Percentiles rank a stretch among this genome's conserved stretches.
Evolutionary conservation across 306 rosid genomes (phyloP).

Genomic region (Argentina anserina): DNA sequence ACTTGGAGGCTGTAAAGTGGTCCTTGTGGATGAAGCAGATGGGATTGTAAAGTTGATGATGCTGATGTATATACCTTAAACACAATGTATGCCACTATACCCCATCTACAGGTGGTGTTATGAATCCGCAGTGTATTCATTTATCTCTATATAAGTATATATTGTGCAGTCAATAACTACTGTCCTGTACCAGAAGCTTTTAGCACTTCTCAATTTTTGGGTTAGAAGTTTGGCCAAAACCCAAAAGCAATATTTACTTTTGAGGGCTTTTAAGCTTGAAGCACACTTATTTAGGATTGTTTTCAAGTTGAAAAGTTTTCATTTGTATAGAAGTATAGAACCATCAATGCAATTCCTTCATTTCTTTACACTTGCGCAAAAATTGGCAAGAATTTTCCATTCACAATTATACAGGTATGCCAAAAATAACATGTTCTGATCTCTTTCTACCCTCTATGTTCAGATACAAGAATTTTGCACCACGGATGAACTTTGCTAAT

Average conservation of each 20-base stretch:
- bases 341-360: neutral
- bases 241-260: neutral
- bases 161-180: neutral
- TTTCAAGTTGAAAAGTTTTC: neutral
- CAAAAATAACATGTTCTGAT: neutral
- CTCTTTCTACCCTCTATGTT: neutral
- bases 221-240: neutral
- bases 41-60: slow-evolving; percentile 41
- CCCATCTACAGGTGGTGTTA: neutral
- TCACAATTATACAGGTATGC: slow-evolving; percentile 9
- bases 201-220: no score
- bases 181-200: neutral
- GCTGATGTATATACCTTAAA: slow-evolving; percentile 14
- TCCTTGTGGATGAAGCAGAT: slow-evolving; percentile 96
- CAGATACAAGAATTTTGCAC: slow-evolving; percentile 19
- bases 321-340: neutral
- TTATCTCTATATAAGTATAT: neutral
- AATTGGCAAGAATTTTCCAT: slow-evolving; percentile 8
- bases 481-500: slow-evolving; percentile 20
- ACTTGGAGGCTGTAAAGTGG: slow-evolving; percentile 94
- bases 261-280: neutral
- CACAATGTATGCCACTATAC: neutral
- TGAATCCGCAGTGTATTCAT: neutral
- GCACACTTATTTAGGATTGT: neutral
- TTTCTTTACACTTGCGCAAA: slow-evolving; percentile 18